These are phyloP conservation scores for Rosa multiflora DNA, from an alignment of 306 rosid species.

Conservation along the genomic window DNA sequence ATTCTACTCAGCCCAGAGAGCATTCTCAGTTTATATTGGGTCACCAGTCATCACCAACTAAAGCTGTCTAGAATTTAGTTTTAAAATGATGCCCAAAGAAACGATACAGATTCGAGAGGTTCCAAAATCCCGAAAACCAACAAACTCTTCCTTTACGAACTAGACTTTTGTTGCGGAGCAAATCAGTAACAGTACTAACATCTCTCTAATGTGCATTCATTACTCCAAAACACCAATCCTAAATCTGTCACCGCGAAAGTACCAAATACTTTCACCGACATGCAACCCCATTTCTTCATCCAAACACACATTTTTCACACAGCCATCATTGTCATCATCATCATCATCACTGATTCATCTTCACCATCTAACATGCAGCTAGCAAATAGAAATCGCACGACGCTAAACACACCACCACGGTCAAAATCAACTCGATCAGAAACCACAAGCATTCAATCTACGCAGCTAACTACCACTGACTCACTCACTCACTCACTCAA, in stretches of 20 bases:
- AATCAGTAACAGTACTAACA: not conserved
- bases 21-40: not conserved
- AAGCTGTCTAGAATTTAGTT: not conserved
- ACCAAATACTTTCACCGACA: not conserved
- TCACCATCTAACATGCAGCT: conserved; percentile 4
- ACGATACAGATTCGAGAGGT: not conserved
- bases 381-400: not conserved
- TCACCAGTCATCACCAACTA: not conserved
- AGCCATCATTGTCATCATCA: not conserved
- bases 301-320: not conserved
- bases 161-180: not conserved
- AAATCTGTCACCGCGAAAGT: not conserved
- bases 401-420: not conserved
- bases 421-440: not conserved
- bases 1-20: not conserved
- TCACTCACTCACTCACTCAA: not conserved
- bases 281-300: conserved; percentile 12
- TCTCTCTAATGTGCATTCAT: not conserved
- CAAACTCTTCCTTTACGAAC: not conserved
- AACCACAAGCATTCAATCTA: not conserved
- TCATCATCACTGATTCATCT: not conserved
- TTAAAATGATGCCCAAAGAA: not conserved
- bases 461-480: not conserved
- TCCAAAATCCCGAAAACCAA: not conserved
- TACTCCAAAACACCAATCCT: not conserved